Percentiles rank a stretch among this genome's conserved stretches.
phyloP scores from a whole-genome alignment of 2,329 filamentous ascomycete genomes.

The Magnaporthales sp. region DNA sequence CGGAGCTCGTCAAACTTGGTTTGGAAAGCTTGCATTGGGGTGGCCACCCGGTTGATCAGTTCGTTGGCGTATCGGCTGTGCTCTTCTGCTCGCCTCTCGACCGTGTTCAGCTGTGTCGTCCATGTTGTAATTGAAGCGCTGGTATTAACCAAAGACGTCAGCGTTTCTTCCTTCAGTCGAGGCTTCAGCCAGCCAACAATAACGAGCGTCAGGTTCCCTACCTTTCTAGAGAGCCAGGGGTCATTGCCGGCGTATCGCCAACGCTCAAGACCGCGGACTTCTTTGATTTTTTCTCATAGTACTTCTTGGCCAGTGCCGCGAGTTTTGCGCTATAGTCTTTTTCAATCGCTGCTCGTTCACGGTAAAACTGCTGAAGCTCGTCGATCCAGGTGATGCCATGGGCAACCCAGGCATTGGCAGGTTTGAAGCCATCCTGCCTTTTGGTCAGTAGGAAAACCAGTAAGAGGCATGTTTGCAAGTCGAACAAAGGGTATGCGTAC shows the following conservation, averaged over 20 bases:
- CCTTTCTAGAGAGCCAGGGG: slow-evolving; percentile 90
- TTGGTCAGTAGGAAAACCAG: neutral
- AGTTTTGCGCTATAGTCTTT: slow-evolving; percentile 94
- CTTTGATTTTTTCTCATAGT: slow-evolving; percentile 88
- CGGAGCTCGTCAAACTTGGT: slow-evolving; percentile 81
- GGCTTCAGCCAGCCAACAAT: neutral
- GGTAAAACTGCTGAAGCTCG: slow-evolving; percentile 95
- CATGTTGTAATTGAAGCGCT: slow-evolving; percentile 94
- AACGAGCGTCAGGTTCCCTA: slow-evolving; percentile 20
- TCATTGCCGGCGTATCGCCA: slow-evolving; percentile 86
- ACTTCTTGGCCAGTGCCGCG: slow-evolving; percentile 82
- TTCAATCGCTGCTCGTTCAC: slow-evolving; percentile 86
- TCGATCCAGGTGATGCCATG: slow-evolving; percentile 92
- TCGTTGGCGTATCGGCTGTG: slow-evolving; percentile 80
- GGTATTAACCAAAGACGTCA: neutral
- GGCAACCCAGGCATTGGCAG: slow-evolving; percentile 84
- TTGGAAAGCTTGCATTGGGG: slow-evolving; percentile 70
- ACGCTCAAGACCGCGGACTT: slow-evolving; percentile 78
- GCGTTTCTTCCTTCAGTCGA: neutral
- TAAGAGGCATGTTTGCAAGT: neutral
- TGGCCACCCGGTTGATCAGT: slow-evolving; percentile 71
- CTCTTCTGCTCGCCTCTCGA: slow-evolving; percentile 81
- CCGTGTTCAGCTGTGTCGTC: slow-evolving; percentile 84
- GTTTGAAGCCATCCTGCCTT: slow-evolving; percentile 85
- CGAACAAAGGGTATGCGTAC: slow-evolving; percentile 33